Conservation (phyloP, 768 basidiomycete genomes). For the Trametes cinnabarina region DNA sequence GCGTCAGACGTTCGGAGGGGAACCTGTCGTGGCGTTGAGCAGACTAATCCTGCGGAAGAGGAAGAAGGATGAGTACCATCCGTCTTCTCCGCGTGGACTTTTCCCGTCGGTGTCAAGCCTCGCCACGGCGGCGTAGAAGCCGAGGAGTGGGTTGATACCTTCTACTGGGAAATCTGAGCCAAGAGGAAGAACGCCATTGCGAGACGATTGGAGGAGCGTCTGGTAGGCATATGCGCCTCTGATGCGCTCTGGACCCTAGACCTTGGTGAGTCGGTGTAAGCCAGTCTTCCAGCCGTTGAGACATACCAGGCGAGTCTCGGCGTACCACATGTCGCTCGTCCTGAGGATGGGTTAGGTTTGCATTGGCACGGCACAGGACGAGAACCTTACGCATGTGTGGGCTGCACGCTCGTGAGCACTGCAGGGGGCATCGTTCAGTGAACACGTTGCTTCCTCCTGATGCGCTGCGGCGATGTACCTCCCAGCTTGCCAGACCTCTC, state of each 20-base stretch:
- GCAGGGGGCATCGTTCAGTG: background rate
- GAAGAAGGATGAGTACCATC: slow-evolving; percentile 63
- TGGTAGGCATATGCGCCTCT: slow-evolving; percentile 90
- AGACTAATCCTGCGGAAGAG: background rate
- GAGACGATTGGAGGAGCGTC: slow-evolving; percentile 63
- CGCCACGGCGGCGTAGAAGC: slow-evolving; percentile 87
- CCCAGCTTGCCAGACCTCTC: slow-evolving; percentile 68
- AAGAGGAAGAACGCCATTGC: slow-evolving; percentile 60
- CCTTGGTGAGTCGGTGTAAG: background rate
- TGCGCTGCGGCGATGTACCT: slow-evolving; percentile 55
- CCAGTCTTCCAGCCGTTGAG: background rate
- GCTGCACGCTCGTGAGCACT: slow-evolving; percentile 93
- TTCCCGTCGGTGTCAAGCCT: slow-evolving; percentile 64
- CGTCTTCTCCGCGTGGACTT: slow-evolving; percentile 79
- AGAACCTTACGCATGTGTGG: slow-evolving; percentile 70
- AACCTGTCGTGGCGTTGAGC: slow-evolving; percentile 49
- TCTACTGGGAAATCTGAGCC: slow-evolving; percentile 97
- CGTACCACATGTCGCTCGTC: slow-evolving; percentile 91
- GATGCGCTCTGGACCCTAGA: slow-evolving; percentile 75
- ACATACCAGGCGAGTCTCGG: slow-evolving; percentile 72
- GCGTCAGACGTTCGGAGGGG: slow-evolving; percentile 68
- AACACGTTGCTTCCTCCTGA: too few relatives aligned
- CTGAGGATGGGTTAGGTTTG: slow-evolving; percentile 32
- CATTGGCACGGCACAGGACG: background rate
- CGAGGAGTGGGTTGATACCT: slow-evolving; percentile 81